phyloP scores from a whole-genome alignment of 1,139 yeast species.

The Scheffersomyces segobiensis region DNA sequence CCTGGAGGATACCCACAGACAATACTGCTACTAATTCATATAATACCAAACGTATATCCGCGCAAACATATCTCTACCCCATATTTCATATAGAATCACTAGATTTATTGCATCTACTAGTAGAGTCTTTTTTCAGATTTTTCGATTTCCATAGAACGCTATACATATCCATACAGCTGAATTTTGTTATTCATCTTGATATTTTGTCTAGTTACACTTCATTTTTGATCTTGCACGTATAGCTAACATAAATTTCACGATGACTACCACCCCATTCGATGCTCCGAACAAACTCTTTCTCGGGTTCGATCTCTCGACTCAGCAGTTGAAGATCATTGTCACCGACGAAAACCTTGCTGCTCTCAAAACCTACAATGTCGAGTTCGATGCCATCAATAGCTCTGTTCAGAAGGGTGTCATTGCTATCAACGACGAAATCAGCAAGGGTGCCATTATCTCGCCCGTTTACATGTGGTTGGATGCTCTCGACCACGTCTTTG shows the following conservation, averaged over 20 bases:
- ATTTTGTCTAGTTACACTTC: neutral
- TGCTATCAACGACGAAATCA: constrained; percentile 35
- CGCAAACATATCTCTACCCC: neutral
- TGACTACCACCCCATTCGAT: neutral
- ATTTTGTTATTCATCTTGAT: neutral
- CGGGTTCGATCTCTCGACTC: constrained; percentile 89
- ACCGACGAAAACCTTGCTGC: constrained; percentile 56
- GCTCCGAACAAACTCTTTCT: constrained; percentile 38
- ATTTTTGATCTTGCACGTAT: too few relatives aligned
- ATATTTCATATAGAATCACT: neutral
- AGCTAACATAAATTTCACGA: neutral
- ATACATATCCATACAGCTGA: neutral
- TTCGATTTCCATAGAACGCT: neutral
- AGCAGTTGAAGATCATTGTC: constrained; percentile 77
- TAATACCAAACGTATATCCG: neutral
- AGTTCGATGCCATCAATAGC: constrained; percentile 66
- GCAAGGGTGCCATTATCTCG: constrained; percentile 59
- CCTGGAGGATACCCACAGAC: neutral
- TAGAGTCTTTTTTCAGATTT: neutral
- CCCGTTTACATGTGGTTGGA: constrained; percentile 92
- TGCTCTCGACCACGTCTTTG: constrained; percentile 67
- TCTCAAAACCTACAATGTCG: constrained; percentile 61
- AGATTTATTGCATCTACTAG: neutral
- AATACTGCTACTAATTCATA: neutral
- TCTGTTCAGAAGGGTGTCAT: constrained; percentile 72